Evolutionary conservation across 352 stramenopile genomes (phyloP), one percentile per base, ranked within the genome.

Genomic region (Globisporangium radiosum): DNA sequence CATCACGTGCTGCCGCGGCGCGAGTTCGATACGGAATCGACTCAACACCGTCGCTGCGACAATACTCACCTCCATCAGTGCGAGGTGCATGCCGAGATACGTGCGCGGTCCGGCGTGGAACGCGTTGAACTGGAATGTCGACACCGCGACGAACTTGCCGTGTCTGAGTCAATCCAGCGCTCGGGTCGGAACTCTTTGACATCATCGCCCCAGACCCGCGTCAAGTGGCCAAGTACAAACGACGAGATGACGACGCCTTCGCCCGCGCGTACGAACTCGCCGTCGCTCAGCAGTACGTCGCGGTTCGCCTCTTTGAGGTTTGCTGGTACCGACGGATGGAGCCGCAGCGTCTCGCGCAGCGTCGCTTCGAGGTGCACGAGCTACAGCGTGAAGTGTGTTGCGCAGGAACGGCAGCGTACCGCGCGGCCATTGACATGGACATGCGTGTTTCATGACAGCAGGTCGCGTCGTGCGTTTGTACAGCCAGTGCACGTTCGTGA

Each of bases 241-340:
- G 68, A 48, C 4, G 69, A 54, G 40, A 78, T 70, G 13, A 59
- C 66, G 17, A 87, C 70, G 52, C 67, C 63, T 10, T 59, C 71
- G 11, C 65, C 65, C 9, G 25, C 54, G 0, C 54, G 43, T 1
- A 91, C 60, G 42, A 78, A 77, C n/a, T 78, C 88, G 49, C 72
- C 81, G 56, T 91, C 76, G 40, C 71, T 63, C 8, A 87, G 68
- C 60, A 80, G 59, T 0, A 75, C 77, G 63, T 85, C 78, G 1
- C 61, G 54, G n/a, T 59, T 64, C 5, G 60, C 54, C 14, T 62
- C 40, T 40, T 67, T 69, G 10, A 60, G 51, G 42, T 80, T 80
- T 33, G 54, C 53, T 7, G 73, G 70, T 3, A 75, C 70, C 14
- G 63, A 33, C 15, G 70, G 65, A 47, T 71, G 66, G 17, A 82